Evolutionary conservation across 768 basidiomycete species (phyloP), one percentile per base, ranked within the genome.

Genomic region (Leucosporidium yakuticum): DNA sequence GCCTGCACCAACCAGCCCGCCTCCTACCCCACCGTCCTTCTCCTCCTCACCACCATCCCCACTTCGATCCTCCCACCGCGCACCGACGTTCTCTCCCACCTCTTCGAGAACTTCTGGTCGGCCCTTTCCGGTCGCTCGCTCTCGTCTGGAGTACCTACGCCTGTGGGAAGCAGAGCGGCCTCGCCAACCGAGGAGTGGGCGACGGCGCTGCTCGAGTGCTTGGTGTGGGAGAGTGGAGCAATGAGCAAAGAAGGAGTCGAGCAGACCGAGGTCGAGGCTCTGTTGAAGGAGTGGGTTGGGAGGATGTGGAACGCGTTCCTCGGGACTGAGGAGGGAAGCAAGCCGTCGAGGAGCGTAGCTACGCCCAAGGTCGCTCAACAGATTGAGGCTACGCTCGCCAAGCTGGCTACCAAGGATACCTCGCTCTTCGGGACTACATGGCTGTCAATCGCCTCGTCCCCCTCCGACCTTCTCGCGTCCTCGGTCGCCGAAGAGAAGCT

Each of bases 91-190:
- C 60, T 87, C 4, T 71, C 80, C 4, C 81, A 82, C 34, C 79
- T 95, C 53, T 89, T 91, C 76, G 79, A 81, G 1, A 85, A 90
- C 0, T 86, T 97, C 74, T 96, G 93, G 91, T 84, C 86, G 21
- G 91, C 90, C 0, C 77, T 90, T 1, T 86, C 89, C 61, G 84
- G 84, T 9, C 83, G 85, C 81, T 89, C 7, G 84, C 76, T 84
- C 84, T 7, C 27, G 64, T 63, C 11, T 15, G 39, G 39, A 44
- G 17, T 15, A 15, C 39, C 39, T 85, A 0, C 71, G 70, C 44
- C 86, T 89, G 15, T 89, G 27, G 51, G n/a, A n/a, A 17, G 51
- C 51, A 53, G 21, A 9, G 66, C 21, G 25, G 49, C 6, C 23
- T 29, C 23, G 65, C 63, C 54, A 11, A 21, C 39, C 23, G 64